Conservation (phyloP, 1,284 basidiomycete genomes). For the Trichosporon ovoides region DNA sequence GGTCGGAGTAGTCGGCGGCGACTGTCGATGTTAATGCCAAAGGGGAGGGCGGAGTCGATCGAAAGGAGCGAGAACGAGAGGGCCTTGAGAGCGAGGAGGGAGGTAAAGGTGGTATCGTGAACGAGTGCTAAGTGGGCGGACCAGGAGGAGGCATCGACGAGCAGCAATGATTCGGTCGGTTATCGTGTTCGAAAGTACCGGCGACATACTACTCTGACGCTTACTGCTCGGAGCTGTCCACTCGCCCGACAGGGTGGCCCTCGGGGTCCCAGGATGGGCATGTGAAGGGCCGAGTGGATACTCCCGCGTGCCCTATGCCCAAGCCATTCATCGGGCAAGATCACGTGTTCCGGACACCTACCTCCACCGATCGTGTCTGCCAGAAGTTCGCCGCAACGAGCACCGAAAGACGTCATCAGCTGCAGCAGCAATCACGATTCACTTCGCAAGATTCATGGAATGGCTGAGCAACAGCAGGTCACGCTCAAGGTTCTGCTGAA, state of each 20-base stretch:
- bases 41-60: background rate
- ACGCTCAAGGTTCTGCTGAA: constrained; percentile 24
- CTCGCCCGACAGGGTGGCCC: too few relatives aligned
- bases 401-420: background rate
- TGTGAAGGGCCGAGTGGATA: too few relatives aligned
- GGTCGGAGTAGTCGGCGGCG: too few relatives aligned
- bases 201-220: too few relatives aligned
- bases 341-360: background rate
- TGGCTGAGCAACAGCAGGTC: background rate
- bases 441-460: background rate
- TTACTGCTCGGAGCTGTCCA: too few relatives aligned
- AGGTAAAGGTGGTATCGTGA: constrained; percentile 2
- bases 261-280: too few relatives aligned
- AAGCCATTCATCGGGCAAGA: background rate
- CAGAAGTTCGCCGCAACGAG: background rate
- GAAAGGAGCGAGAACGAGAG: constrained; percentile 13
- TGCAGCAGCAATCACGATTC: background rate
- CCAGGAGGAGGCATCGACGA: too few relatives aligned
- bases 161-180: too few relatives aligned
- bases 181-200: too few relatives aligned
- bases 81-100: constrained; percentile 1
- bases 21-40: too few relatives aligned
- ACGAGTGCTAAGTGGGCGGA: constrained; percentile 1
- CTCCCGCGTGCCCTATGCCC: too few relatives aligned
- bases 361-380: background rate